Percentiles rank a stretch among this genome's conserved stretches.
Conservation (phyloP, 2,329 filamentous ascomycete genomes). For the Metarhizium brunneum region DNA sequence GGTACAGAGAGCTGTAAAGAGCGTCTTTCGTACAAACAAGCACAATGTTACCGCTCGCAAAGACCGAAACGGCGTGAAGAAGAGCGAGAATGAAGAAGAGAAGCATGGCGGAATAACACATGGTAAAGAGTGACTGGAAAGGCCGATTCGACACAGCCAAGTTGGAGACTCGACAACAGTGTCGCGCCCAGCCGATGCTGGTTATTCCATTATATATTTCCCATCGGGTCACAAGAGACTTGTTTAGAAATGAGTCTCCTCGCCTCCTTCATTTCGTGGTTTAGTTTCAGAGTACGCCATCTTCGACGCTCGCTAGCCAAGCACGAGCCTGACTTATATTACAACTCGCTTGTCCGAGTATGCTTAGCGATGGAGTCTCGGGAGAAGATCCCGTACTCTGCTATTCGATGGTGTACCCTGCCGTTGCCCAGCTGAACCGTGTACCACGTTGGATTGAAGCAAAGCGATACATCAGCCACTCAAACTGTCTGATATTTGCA, state of each 20-base stretch:
- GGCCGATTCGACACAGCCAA: background rate
- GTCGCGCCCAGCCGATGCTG: background rate
- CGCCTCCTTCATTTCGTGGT: too few relatives aligned
- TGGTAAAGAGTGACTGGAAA: background rate
- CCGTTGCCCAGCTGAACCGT: background rate
- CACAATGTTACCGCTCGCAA: background rate
- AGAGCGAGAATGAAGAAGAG: background rate
- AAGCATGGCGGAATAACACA: background rate
- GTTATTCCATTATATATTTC: background rate
- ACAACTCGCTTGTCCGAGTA: background rate
- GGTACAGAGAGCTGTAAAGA: slow-evolving; percentile 20
- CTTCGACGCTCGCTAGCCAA: background rate
- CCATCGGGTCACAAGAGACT: background rate
- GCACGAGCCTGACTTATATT: background rate
- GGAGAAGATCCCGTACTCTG: background rate
- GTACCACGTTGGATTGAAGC: background rate
- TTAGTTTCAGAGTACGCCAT: too few relatives aligned
- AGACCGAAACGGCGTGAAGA: background rate
- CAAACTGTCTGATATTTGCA: background rate
- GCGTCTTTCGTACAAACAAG: slow-evolving; percentile 16
- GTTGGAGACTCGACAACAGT: background rate
- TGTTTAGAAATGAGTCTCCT: too few relatives aligned
- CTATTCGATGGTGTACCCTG: background rate
- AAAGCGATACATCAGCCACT: background rate
- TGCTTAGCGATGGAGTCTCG: background rate